phyloP scores from a whole-genome alignment of 495 filamentous ascomycete species.

The Choiromyces venosus region DNA sequence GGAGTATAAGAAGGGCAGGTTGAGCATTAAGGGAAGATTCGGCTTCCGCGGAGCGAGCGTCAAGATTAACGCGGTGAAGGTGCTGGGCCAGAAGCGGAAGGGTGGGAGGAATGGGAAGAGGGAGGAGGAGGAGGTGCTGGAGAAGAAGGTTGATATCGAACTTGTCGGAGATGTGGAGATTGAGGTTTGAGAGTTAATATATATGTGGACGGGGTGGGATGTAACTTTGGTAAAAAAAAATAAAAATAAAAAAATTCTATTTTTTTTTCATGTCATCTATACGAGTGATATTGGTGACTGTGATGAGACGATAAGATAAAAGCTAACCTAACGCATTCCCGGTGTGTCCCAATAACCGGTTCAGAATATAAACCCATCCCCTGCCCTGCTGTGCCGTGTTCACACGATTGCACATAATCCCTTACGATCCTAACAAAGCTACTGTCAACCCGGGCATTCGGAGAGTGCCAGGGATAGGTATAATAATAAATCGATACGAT shows the following conservation, averaged over 20 bases:
- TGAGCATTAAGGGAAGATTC: conserved; percentile 49
- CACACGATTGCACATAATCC: not conserved
- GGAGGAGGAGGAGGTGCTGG: conserved; percentile 12
- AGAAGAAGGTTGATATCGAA: conserved; percentile 15
- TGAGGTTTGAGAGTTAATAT: conserved; percentile 26
- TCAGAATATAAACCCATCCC: not conserved
- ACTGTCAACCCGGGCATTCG: no score
- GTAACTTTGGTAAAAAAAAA: no score
- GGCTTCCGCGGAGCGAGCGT: conserved; percentile 48
- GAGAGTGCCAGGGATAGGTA: not conserved
- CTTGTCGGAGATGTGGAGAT: conserved; percentile 13
- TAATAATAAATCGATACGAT: not conserved
- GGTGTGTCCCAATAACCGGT: not conserved
- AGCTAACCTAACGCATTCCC: not conserved
- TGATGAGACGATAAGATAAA: not conserved
- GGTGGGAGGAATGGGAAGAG: not conserved
- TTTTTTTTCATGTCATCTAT: not conserved
- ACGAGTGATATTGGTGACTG: not conserved
- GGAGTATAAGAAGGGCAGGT: conserved; percentile 44
- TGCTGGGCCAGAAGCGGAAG: conserved; percentile 48
- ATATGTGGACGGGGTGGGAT: conserved; percentile 23
- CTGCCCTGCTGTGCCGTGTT: accelerated
- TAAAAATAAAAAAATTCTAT: no score
- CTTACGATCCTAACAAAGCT: not conserved
- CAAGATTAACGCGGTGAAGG: conserved; percentile 53